Evolutionary conservation across 23 red algal species (phyloP).

Genomic region (Gracilaria caudata): DNA sequence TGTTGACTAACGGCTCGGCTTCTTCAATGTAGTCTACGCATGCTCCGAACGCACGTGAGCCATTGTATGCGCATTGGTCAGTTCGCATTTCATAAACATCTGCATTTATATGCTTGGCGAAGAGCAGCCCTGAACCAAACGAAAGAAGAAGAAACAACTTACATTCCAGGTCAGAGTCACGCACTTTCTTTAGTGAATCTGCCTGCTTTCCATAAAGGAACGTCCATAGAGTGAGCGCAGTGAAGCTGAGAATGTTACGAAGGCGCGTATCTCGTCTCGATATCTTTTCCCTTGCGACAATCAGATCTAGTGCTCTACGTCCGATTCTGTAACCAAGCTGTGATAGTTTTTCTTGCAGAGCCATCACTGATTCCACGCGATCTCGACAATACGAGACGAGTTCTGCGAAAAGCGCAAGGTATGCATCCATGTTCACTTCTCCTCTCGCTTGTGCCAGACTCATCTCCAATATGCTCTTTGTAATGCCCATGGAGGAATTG

Average conservation of each 20-base stretch:
- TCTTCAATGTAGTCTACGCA: conserved; percentile 92
- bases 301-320: conserved; percentile 66
- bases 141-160: conserved; percentile 7
- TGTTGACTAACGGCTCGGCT: conserved; percentile 88
- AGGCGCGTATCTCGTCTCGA: conserved; percentile 64
- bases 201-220: conserved; percentile 91
- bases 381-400: conserved; percentile 85
- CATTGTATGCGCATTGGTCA: background rate
- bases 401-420: conserved; percentile 85
- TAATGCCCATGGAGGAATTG: background rate
- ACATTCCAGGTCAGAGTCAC: conserved; percentile 92
- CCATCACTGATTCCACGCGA: conserved; percentile 84
- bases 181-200: conserved; percentile 88
- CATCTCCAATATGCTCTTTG: conserved; percentile 58
- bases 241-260: conserved; percentile 75
- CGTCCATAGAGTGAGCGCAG: conserved; percentile 74
- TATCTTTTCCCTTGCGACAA: conserved; percentile 65
- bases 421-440: conserved; percentile 68
- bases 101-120: background rate
- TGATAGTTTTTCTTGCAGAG: conserved; percentile 80
- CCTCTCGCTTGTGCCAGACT: conserved; percentile 45
- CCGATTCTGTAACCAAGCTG: conserved; percentile 82
- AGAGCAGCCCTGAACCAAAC: background rate
- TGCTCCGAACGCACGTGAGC: background rate
- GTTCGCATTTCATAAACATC: background rate